Base-by-base conservation (phyloP, 352 stramenopile species). In the Globisporangium mamillatum region DNA sequence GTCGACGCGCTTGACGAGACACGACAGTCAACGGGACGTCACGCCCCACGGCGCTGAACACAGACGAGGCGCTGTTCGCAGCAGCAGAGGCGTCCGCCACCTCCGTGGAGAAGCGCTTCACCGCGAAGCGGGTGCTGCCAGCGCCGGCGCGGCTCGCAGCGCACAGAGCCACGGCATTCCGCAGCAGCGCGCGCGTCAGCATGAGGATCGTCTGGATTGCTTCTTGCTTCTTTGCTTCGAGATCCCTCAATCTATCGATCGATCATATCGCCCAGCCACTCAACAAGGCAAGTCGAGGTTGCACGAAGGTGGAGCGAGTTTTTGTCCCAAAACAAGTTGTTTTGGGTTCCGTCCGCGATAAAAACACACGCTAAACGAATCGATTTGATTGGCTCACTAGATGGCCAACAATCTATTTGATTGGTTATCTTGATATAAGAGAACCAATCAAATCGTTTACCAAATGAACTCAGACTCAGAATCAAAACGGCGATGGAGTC, bases 21-120 rank as follows among this genome's bases (percentile, higher is more conserved):
- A 95, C 74, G 2, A 79, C 82, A 14, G 79, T 78, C 32, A 95
- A 67, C 18, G 79, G 77, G 1, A 90, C 53, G 34, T 93, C 81
- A 36, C 81, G 78, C 2, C 81, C 85, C 56, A 93, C 80, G 5
- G 67, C 61, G 36, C 34, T 56, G 27, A 67, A 71, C 38, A 67
- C 38, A 8, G 66, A 66, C 5, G 32, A 29, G 12, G 20, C 22
- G 24, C 32, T 65, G 44, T 8, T 34, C 7, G 38, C 52, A 24
- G 34, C 36, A 10, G 32, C 36, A 34, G 54, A 55, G 2, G 60
- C 9, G n/a, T 41, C 53, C 1, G 24, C 34, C 2, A 41, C 20
- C 54, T 54, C 55, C 0, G 64, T 64, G 14, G 64, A 69, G 44
- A 64, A 64, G 29, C 64, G 64, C 64, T 46, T 56, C 12, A 59